Base-by-base conservation (phyloP, 2,329 filamentous ascomycete species). In the Penicillium glabrum region DNA sequence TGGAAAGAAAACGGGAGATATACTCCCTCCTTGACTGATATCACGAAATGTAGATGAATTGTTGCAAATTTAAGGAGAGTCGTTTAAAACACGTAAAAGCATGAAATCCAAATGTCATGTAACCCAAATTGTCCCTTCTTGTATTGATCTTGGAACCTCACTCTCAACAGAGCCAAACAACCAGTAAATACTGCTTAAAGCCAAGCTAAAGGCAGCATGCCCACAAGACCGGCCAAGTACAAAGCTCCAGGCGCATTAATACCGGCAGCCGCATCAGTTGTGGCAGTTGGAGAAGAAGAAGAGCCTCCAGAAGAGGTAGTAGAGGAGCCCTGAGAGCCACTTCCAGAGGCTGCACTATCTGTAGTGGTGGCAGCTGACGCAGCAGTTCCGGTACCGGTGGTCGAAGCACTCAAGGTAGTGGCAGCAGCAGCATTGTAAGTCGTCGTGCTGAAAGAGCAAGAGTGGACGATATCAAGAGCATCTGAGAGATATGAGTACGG, bases 401-500 rank as follows among this genome's bases (percentile, higher is more conserved):
- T 51, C 8, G 56, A 52, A 41, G 52, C 46, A 50, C 37, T 62
- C 23, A 57, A 37, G 43, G 53, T 61, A 10, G 67, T 67, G 35
- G 67, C 60, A 33, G 63, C 61, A 14, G 63, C 58, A 16, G 69
- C 41, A 33, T 63, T 63, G 51, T 67, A 72, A 21, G 61, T 65
- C 10, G 67, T 72, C 10, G 68, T 69, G 19, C 53, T 63, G 27
- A 72, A 57, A 10, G 53, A 54, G 60, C 70, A 72, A 24, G 63
- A 66, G 45, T 48, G 58, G n/a, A 72, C 64, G 29, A 72, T 67
- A 13, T 69, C 64, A 43, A 71, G 67, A 27, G 68, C 70, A 27
- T 71, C 70, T 71, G 43, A 26, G 6, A 24, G 3, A 14, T 8
- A 44, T 69, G 33, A 66, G 54, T 27, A 43, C 27, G 11, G 13